These are phyloP conservation scores for Pezicula rhizophila DNA, from an alignment of 2,329 filamentous ascomycete species.

Conservation along the genomic window DNA sequence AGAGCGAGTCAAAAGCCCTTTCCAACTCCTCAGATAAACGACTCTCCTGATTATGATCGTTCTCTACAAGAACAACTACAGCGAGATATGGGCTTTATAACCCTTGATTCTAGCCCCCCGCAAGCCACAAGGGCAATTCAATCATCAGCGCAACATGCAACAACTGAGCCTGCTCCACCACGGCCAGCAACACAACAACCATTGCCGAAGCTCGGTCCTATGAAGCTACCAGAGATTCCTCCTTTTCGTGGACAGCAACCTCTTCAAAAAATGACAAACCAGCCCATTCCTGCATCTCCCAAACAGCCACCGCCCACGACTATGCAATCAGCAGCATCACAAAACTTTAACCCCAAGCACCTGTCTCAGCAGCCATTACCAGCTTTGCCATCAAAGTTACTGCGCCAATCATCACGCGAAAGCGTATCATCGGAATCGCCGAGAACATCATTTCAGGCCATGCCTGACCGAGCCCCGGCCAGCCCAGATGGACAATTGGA, in stretches of 20 bases:
- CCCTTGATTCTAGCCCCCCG: conserved; percentile 31
- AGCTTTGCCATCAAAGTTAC: conserved; percentile 26
- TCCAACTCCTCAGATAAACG: conserved; percentile 35
- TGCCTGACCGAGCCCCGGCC: conserved; percentile 50
- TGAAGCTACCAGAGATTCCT: conserved; percentile 30
- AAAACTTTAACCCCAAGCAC: conserved; percentile 23
- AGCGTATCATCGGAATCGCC: conserved; percentile 18
- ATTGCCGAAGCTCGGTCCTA: conserved; percentile 28
- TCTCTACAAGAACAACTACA: conserved; percentile 58
- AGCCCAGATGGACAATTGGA: conserved; percentile 68
- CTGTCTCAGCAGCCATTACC: conserved; percentile 24
- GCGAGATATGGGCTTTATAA: conserved; percentile 53
- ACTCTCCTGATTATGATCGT: conserved; percentile 55
- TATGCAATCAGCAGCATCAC: conserved; percentile 13
- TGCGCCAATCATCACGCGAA: conserved; percentile 25
- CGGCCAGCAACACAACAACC: conserved; percentile 27
- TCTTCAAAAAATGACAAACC: conserved; percentile 25
- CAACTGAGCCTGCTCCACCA: conserved; percentile 12
- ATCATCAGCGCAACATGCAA: conserved; percentile 17
- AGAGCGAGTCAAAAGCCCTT: conserved; percentile 39
- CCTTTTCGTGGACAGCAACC: conserved; percentile 27
- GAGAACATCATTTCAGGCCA: conserved; percentile 37
- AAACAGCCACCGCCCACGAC: conserved; percentile 22
- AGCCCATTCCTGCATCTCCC: conserved; percentile 15
- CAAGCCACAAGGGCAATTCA: conserved; percentile 18